These are phyloP conservation scores for Staphylotrichum longicolle DNA, from an alignment of 495 filamentous ascomycete species.

Conservation along the genomic window DNA sequence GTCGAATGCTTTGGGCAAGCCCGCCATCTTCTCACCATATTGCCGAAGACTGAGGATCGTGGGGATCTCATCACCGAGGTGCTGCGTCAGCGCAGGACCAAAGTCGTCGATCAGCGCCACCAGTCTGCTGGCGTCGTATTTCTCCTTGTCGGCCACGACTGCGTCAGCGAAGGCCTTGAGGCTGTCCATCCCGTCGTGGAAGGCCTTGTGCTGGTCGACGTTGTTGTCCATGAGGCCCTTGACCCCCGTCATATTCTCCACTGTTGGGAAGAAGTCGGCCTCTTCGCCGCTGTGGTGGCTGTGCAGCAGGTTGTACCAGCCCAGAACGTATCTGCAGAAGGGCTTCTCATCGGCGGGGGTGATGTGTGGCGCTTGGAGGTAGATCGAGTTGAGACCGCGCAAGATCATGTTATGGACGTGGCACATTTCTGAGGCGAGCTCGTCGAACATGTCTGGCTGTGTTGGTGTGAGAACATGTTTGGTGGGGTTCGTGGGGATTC, in stretches of 20 bases:
- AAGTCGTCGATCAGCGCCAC: constrained; percentile 45
- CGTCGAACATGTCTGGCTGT: constrained; percentile 32
- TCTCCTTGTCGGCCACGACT: constrained; percentile 24
- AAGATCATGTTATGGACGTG: constrained; percentile 47
- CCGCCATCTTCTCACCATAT: constrained; percentile 37
- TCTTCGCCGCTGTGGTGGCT: constrained; percentile 49
- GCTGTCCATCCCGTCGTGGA: constrained; percentile 37
- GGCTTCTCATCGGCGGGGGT: constrained; percentile 30
- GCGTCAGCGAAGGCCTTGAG: constrained; percentile 37
- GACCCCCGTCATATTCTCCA: constrained; percentile 40
- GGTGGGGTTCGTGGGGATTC: background rate
- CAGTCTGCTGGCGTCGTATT: constrained; percentile 38
- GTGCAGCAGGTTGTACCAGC: constrained; percentile 36
- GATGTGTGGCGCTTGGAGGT: constrained; percentile 46
- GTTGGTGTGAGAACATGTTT: background rate
- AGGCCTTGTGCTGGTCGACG: constrained; percentile 47
- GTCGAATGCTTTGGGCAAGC: constrained; percentile 9
- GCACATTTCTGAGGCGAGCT: constrained; percentile 44
- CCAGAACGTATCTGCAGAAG: constrained; percentile 40
- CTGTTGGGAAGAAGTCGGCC: constrained; percentile 41
- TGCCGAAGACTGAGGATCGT: constrained; percentile 33
- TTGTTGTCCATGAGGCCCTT: constrained; percentile 47
- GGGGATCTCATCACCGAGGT: constrained; percentile 47
- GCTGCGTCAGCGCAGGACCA: constrained; percentile 34
- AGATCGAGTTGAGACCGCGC: constrained; percentile 52